Conservation (phyloP, 768 basidiomycete species). For the Tulasnella sp. region DNA sequence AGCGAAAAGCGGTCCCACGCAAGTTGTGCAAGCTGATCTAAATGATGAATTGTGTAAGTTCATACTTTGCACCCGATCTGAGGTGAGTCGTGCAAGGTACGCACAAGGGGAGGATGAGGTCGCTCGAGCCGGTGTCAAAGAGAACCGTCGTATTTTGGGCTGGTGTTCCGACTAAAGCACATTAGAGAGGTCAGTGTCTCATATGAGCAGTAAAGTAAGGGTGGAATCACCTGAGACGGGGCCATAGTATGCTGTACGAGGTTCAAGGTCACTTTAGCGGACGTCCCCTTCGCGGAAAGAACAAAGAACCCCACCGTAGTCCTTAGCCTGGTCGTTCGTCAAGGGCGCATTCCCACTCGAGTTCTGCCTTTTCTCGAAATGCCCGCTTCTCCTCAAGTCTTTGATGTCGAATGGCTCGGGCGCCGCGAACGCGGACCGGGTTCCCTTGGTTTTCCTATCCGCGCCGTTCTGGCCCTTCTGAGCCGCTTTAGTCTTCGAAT, state of each 20-base stretch:
- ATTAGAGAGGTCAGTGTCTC: not conserved
- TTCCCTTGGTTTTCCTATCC: too few species aligned
- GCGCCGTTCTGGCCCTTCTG: too few species aligned
- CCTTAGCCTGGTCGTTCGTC: not conserved
- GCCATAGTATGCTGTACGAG: not conserved
- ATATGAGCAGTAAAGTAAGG: too few species aligned
- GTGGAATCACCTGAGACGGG: not conserved
- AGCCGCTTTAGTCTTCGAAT: too few species aligned
- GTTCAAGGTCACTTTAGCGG: not conserved
- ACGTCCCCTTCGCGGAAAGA: not conserved
- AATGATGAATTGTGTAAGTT: not conserved
- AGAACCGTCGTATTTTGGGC: not conserved
- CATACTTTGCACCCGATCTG: not conserved
- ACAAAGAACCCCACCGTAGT: not conserved
- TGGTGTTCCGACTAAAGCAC: not conserved
- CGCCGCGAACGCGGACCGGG: too few species aligned
- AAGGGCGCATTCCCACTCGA: not conserved
- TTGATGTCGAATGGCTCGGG: not conserved
- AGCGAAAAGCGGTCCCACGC: not conserved
- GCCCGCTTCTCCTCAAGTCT: not conserved
- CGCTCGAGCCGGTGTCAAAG: not conserved
- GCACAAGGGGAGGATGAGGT: not conserved
- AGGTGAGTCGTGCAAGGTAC: not conserved
- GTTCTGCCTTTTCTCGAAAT: not conserved
- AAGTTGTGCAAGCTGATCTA: not conserved